These are phyloP conservation scores for Aureobasidium sp. DNA, from an alignment of 2,329 filamentous ascomycete genomes.

Conservation along the genomic window DNA sequence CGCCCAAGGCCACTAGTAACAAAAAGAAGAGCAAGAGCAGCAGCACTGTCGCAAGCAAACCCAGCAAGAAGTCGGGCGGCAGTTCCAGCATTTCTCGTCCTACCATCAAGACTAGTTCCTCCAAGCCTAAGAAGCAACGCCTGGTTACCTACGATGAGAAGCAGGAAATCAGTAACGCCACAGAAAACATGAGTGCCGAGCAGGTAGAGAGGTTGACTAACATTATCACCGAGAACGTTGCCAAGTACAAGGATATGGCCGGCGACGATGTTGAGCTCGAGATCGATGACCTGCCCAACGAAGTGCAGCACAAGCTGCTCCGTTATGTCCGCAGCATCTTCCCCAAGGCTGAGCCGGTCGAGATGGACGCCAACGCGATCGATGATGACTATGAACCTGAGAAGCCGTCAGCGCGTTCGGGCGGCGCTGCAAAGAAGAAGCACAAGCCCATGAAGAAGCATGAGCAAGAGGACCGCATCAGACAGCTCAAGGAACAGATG, in stretches of 20 bases:
- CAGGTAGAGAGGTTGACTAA: slow-evolving; percentile 73
- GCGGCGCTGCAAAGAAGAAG: slow-evolving; percentile 52
- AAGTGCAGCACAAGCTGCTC: slow-evolving; percentile 47
- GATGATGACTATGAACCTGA: slow-evolving; percentile 44
- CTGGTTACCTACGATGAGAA: slow-evolving; percentile 74
- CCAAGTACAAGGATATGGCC: slow-evolving; percentile 56
- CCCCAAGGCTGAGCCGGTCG: slow-evolving; percentile 14
- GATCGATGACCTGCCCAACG: slow-evolving; percentile 49
- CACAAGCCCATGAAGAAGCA: slow-evolving; percentile 69
- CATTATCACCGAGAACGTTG: slow-evolving; percentile 78
- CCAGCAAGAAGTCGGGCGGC: slow-evolving; percentile 27
- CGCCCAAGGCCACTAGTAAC: slow-evolving; percentile 33
- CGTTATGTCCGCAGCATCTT: slow-evolving; percentile 42
- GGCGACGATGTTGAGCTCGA: slow-evolving; percentile 58
- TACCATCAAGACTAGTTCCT: slow-evolving; percentile 28
- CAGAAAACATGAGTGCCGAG: slow-evolving; percentile 58
- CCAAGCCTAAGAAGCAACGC: slow-evolving; percentile 50
- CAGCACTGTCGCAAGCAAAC: slow-evolving; percentile 17
- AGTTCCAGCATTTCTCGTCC: slow-evolving; percentile 16
- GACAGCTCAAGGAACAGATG: slow-evolving; percentile 52
- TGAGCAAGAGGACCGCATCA: slow-evolving; percentile 61
- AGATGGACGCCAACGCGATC: slow-evolving; percentile 28
- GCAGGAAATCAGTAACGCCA: slow-evolving; percentile 63
- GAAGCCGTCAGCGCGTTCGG: slow-evolving; percentile 27
- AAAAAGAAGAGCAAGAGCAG: slow-evolving; percentile 33